Conservation (phyloP, 2,329 filamentous ascomycete species). For the Colletotrichum limetticola region DNA sequence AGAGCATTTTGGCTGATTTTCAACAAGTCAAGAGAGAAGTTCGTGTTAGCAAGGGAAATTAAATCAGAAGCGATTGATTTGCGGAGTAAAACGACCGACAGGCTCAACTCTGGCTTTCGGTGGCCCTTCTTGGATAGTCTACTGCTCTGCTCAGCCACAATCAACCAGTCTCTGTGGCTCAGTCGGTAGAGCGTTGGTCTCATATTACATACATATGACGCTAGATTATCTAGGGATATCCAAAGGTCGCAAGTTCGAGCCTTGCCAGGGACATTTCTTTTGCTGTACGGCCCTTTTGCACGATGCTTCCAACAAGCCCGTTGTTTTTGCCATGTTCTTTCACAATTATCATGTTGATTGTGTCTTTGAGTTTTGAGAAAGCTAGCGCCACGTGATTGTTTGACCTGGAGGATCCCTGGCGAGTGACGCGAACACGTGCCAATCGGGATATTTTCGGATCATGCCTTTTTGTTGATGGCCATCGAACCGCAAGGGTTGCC, state of each 20-base stretch:
- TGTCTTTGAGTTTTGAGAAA: background rate
- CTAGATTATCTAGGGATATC: background rate
- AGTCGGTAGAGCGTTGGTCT: slow-evolving; percentile 35
- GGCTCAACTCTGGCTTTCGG: background rate
- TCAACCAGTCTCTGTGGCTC: slow-evolving; percentile 17
- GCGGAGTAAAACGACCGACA: background rate
- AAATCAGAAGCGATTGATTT: background rate
- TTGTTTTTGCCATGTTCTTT: background rate
- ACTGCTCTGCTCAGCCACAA: background rate
- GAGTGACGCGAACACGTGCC: background rate
- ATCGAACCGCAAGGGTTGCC: background rate
- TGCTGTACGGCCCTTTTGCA: background rate
- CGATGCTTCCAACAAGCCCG: background rate
- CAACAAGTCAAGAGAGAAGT: background rate
- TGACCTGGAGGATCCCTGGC: background rate
- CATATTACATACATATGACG: slow-evolving; percentile 27
- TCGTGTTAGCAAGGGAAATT: background rate
- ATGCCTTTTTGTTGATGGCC: background rate
- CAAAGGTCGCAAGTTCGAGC: slow-evolving; percentile 35
- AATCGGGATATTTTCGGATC: background rate
- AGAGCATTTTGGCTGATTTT: background rate
- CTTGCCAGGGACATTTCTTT: slow-evolving; percentile 29
- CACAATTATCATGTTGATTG: too few relatives aligned
- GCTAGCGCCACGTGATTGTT: background rate
- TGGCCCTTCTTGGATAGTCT: rapidly evolving